phyloP scores from a whole-genome alignment of 345 rosid genomes.

The Streptanthus diversifolius region DNA sequence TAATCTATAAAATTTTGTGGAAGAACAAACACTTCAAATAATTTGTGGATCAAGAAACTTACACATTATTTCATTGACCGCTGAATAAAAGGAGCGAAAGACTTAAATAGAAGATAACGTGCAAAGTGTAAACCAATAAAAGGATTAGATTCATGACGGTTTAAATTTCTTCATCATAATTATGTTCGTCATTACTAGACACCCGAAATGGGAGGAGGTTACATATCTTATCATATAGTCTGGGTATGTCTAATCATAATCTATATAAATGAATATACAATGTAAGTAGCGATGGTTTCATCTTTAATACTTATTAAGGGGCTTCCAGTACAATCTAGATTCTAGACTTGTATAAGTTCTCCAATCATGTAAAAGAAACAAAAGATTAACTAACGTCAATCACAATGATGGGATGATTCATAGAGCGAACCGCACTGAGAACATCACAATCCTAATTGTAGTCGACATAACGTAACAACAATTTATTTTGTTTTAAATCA shows the following conservation, averaged over 20 bases:
- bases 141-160: neutral
- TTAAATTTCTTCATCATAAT: slow-evolving; percentile 9
- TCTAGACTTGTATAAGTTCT: neutral
- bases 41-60: slow-evolving; percentile 14
- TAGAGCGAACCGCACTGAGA: slow-evolving; percentile 13
- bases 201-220: neutral
- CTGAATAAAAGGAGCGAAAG: neutral
- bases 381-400: slow-evolving; percentile 9
- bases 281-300: neutral
- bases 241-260: neutral
- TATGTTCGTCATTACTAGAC: neutral
- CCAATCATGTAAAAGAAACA: slow-evolving; percentile 12
- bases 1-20: slow-evolving; percentile 1
- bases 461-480: slow-evolving; percentile 10
- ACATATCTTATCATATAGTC: neutral
- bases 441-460: slow-evolving; percentile 12
- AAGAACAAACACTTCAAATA: neutral
- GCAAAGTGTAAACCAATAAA: slow-evolving; percentile 8
- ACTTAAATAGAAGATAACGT: neutral
- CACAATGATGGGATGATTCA: slow-evolving; percentile 18
- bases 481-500: neutral
- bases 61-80: neutral
- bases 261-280: neutral
- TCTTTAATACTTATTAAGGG: neutral
- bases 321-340: slow-evolving; percentile 20